Conservation (phyloP, 371 early-diverging fungal genomes). For the Lichtheimia ramosa region DNA sequence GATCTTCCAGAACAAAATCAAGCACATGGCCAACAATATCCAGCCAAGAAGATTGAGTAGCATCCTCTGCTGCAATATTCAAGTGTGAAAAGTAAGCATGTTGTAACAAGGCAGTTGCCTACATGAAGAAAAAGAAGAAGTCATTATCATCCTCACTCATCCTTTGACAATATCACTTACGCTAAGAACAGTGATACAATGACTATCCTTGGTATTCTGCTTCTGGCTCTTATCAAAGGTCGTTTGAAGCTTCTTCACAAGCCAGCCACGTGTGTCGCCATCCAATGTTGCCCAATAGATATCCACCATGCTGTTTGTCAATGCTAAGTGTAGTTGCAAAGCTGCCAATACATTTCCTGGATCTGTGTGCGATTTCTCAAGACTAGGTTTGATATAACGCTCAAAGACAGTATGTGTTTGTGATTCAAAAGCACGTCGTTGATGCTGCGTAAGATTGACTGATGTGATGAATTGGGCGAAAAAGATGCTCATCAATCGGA, state of each 20-base stretch:
- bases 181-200: conserved; percentile 11
- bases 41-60: conserved; percentile 3
- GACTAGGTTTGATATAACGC: conserved; percentile 27
- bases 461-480: conserved; percentile 46
- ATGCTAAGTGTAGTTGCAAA: conserved; percentile 46
- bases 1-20: conserved; percentile 18
- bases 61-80: not conserved
- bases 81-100: conserved; percentile 29
- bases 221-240: not conserved
- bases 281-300: conserved; percentile 32
- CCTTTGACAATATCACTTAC: conserved; percentile 7
- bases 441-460: conserved; percentile 44
- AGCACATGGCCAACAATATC: conserved; percentile 20
- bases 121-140: not conserved
- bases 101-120: conserved; percentile 39
- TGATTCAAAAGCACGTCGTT: conserved; percentile 25
- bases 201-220: not conserved
- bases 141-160: not conserved
- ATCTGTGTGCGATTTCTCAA: conserved; percentile 11
- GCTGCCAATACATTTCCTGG: conserved; percentile 38
- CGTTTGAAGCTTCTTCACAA: not conserved
- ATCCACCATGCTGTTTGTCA: conserved; percentile 45
- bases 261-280: conserved; percentile 12
- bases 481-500: conserved; percentile 26
- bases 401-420: conserved; percentile 11